Evolutionary conservation across 768 basidiomycete species (phyloP), one percentile per base, ranked within the genome.

Genomic region (Artomyces pyxidatus): DNA sequence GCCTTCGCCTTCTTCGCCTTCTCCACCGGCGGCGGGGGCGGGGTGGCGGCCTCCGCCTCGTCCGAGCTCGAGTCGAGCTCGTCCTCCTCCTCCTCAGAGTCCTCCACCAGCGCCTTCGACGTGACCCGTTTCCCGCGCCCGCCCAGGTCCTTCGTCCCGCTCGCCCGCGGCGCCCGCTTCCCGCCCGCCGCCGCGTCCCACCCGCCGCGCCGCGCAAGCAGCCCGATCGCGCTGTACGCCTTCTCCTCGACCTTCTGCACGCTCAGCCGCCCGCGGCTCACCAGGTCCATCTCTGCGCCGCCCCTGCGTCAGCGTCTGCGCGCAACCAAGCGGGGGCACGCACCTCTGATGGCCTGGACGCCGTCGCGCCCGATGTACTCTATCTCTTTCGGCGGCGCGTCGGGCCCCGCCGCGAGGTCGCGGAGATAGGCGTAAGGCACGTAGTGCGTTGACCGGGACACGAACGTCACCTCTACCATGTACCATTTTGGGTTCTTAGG

Each of bases 381-480:
- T n/a, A 90, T 62, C 46, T 75, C 76, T 32, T 69, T 63, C 3
- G 83, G 81, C 6, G 74, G 67, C 2, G 65, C 56, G 3, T 37
- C 17, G 6, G 65, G 48, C 35, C 58, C 50, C 5, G 59, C 70
- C 0, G 82, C 77, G 32, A 94, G 76, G 43, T 72, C 68, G 22
- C 82, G 80, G 37, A 97, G 72, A 0, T 95, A 71, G 6, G 83
- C 70, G 10, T 95, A 72, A 3, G 92, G 83, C 10, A 95, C 76
- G 46, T 91, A 91, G 67, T 93, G 71, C 26, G 64, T 56, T 5
- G 85, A 75, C 21, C 86, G 79, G 6, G 76, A 69, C 14, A 65
- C 57, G 63, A 94, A 93, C 27, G 74, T 76, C 45, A 84, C 68
- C 57, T 91, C 83, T 29, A 93, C 87, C 93, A 97, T 97, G 70